Percentiles rank a stretch among this genome's conserved stretches.
Conservation (phyloP, 2,329 filamentous ascomycete species). For the Aspergillus novoparasiticus region DNA sequence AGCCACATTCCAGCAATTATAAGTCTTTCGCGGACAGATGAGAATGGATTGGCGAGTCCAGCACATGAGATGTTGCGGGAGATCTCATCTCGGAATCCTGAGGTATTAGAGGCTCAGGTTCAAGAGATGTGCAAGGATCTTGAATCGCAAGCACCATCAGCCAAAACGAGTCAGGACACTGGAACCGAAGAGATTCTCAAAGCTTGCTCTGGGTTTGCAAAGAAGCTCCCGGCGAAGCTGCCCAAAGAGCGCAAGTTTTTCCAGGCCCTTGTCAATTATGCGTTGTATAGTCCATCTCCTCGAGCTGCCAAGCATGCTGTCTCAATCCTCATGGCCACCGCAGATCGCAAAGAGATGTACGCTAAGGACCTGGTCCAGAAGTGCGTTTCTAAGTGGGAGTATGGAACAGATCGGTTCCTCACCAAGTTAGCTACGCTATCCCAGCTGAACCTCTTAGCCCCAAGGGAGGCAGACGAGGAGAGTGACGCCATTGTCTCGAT, state of each 20-base stretch:
- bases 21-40: constrained; percentile 80
- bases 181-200: constrained; percentile 88
- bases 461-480: constrained; percentile 71
- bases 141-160: constrained; percentile 74
- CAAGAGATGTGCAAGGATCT: constrained; percentile 88
- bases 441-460: constrained; percentile 75
- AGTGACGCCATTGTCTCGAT: constrained; percentile 79
- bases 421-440: constrained; percentile 54
- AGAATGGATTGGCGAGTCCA: constrained; percentile 72
- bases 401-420: constrained; percentile 73
- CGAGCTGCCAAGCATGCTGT: constrained; percentile 91
- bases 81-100: constrained; percentile 85
- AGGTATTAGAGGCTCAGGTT: constrained; percentile 89
- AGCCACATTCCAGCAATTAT: constrained; percentile 92
- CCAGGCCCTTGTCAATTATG: constrained; percentile 79
- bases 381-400: constrained; percentile 72
- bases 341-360: constrained; percentile 78
- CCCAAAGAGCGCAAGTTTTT: constrained; percentile 78
- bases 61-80: constrained; percentile 90
- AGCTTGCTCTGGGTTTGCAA: constrained; percentile 88
- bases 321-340: constrained; percentile 79
- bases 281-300: constrained; percentile 77
- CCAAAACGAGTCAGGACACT: constrained; percentile 67
- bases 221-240: constrained; percentile 81
- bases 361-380: constrained; percentile 80